Evolutionary conservation across 1,284 basidiomycete genomes (phyloP).

Genomic region (Apiotrichum siamense): DNA sequence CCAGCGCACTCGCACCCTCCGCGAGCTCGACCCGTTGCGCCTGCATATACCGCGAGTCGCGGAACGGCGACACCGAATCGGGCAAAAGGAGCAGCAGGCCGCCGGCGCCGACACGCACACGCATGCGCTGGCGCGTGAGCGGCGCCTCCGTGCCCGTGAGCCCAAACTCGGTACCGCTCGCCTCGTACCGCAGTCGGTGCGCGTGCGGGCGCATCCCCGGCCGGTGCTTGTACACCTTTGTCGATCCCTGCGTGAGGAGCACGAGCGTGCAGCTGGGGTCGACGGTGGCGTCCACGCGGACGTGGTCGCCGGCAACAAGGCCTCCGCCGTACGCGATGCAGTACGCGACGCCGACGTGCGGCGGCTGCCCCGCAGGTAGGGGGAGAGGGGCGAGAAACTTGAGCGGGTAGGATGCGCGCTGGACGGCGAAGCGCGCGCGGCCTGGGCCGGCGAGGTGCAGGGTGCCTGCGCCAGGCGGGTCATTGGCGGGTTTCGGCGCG

Average conservation of each 20-base stretch:
- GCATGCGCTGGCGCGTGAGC: constrained; percentile 49
- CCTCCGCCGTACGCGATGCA: constrained; percentile 88
- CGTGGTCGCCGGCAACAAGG: constrained; percentile 77
- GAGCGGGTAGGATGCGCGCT: constrained; percentile 79
- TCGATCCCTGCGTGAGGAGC: constrained; percentile 63
- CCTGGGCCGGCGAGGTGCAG: constrained; percentile 24
- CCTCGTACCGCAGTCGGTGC: constrained; percentile 5
- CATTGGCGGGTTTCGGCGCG: not conserved
- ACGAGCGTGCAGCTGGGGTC: constrained; percentile 44
- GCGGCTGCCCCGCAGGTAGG: constrained; percentile 43
- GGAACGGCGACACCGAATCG: constrained; percentile 86
- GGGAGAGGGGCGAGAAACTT: constrained; percentile 71
- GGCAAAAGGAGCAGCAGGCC: constrained; percentile 73
- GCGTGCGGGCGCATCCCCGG: constrained; percentile 48
- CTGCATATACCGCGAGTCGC: constrained; percentile 72
- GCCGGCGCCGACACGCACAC: constrained; percentile 53
- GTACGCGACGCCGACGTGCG: constrained; percentile 63
- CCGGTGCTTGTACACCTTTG: constrained; percentile 82
- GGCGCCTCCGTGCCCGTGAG: constrained; percentile 16
- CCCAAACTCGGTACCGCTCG: not conserved
- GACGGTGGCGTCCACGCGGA: constrained; percentile 62
- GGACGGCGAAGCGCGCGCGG: constrained; percentile 60
- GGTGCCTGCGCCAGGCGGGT: constrained; percentile 29
- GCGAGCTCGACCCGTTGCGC: constrained; percentile 59
- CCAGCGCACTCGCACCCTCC: constrained; percentile 55